Conservation (phyloP, 1,284 basidiomycete species). For the Athelia sp. region DNA sequence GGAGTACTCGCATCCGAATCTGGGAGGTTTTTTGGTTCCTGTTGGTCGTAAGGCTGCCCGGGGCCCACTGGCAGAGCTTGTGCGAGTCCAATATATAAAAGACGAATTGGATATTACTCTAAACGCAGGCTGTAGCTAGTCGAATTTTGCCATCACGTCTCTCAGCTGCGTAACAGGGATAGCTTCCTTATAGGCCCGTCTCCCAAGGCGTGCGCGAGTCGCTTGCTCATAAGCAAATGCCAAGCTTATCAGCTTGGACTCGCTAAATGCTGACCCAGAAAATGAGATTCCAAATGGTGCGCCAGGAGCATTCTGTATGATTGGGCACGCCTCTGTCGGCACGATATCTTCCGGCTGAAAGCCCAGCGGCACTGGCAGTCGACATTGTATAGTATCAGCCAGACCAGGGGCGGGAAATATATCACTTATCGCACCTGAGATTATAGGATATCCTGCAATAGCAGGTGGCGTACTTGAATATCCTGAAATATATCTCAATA, state of each 20-base stretch:
- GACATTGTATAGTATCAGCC: too few relatives aligned
- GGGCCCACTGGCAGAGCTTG: too few relatives aligned
- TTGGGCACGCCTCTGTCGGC: slow-evolving; percentile 26
- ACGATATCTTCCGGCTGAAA: slow-evolving; percentile 32
- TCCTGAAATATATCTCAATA: slow-evolving; percentile 8
- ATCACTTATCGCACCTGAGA: slow-evolving; percentile 30
- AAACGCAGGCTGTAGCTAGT: too few relatives aligned
- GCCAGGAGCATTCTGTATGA: slow-evolving; percentile 30
- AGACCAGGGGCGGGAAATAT: too few relatives aligned
- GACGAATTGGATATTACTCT: too few relatives aligned
- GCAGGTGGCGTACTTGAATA: slow-evolving; percentile 24
- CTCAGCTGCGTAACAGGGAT: slow-evolving; percentile 45
- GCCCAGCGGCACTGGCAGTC: slow-evolving; percentile 41
- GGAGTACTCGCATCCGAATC: too few relatives aligned
- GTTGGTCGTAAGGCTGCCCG: too few relatives aligned
- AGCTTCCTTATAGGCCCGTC: slow-evolving; percentile 38
- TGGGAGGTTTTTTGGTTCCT: too few relatives aligned
- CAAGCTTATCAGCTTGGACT: slow-evolving; percentile 39
- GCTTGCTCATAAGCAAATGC: slow-evolving; percentile 55
- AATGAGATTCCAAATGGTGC: slow-evolving; percentile 47
- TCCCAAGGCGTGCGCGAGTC: slow-evolving; percentile 37
- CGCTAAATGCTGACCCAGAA: slow-evolving; percentile 45
- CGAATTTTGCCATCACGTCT: slow-evolving; percentile 37
- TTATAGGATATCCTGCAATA: slow-evolving; percentile 34
- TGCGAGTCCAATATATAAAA: too few relatives aligned